Evolutionary conservation across 2,329 filamentous ascomycete genomes (phyloP).

Genomic region (Curvularia hawaiiensis): DNA sequence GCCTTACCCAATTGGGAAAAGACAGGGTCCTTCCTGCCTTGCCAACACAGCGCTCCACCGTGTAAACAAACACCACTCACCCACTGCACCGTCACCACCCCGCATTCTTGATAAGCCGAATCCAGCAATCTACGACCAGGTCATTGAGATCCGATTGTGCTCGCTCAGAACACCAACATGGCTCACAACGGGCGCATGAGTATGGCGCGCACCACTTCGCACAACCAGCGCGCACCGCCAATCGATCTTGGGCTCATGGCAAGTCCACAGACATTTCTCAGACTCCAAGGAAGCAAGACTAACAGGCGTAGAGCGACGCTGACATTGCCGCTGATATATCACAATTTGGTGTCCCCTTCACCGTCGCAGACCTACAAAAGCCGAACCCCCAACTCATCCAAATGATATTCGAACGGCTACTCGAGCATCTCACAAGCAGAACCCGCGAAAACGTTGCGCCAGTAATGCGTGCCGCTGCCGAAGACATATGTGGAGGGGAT

Average conservation of each 20-base stretch:
- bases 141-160: neutral
- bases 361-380: constrained; percentile 84
- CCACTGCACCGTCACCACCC: constrained; percentile 10
- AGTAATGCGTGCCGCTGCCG: constrained; percentile 89
- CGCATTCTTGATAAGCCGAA: constrained; percentile 6
- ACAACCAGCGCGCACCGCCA: constrained; percentile 48
- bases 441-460: constrained; percentile 93
- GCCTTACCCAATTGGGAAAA: constrained; percentile 12
- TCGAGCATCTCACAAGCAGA: constrained; percentile 89
- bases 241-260: constrained; percentile 59
- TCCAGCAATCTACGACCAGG: neutral
- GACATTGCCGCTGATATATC: constrained; percentile 98
- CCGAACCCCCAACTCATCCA: constrained; percentile 94
- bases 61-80: constrained; percentile 16
- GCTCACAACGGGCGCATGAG: constrained; percentile 59
- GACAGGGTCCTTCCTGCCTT: constrained; percentile 12
- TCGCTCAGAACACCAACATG: constrained; percentile 39
- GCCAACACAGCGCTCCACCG: constrained; percentile 15
- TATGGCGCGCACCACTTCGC: constrained; percentile 50
- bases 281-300: constrained; percentile 15
- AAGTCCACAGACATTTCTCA: constrained; percentile 16
- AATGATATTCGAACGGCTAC: constrained; percentile 98
- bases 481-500: constrained; percentile 84
- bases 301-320: constrained; percentile 59
- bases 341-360: constrained; percentile 92